phyloP scores from a whole-genome alignment of 108 stramenopile genomes.

The Fragilaria radians region DNA sequence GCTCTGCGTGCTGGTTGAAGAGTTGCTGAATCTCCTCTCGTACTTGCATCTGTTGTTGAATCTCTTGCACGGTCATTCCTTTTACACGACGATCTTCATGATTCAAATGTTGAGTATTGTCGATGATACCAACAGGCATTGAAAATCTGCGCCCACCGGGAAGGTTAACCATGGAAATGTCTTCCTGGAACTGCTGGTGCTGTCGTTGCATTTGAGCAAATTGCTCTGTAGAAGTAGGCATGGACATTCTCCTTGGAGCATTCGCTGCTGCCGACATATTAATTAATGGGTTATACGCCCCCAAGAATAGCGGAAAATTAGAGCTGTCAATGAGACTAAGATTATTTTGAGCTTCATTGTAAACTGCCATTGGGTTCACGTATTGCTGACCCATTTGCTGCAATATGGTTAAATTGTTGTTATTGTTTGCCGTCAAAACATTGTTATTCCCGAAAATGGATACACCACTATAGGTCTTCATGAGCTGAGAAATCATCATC shows the following conservation, averaged over 20 bases:
- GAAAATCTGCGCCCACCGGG: neutral
- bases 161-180: neutral
- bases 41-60: neutral
- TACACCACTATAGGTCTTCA: neutral
- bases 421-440: too few relatives aligned
- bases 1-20: neutral
- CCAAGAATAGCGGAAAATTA: too few relatives aligned
- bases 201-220: neutral
- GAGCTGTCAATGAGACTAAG: neutral
- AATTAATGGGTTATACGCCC: too few relatives aligned
- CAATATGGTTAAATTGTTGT: neutral
- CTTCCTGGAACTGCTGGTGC: neutral
- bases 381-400: neutral
- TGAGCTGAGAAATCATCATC: neutral
- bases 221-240: neutral
- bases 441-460: too few relatives aligned
- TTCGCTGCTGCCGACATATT: too few relatives aligned
- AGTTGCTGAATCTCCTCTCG: neutral
- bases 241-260: neutral
- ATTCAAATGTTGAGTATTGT: neutral
- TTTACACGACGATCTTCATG: neutral
- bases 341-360: neutral
- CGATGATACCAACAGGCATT: neutral
- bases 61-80: neutral
- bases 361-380: neutral